Evolutionary conservation across 176 grass and related monocot species (phyloP), one percentile per base, ranked within the genome.

Genomic region (Saccharum spontaneum): DNA sequence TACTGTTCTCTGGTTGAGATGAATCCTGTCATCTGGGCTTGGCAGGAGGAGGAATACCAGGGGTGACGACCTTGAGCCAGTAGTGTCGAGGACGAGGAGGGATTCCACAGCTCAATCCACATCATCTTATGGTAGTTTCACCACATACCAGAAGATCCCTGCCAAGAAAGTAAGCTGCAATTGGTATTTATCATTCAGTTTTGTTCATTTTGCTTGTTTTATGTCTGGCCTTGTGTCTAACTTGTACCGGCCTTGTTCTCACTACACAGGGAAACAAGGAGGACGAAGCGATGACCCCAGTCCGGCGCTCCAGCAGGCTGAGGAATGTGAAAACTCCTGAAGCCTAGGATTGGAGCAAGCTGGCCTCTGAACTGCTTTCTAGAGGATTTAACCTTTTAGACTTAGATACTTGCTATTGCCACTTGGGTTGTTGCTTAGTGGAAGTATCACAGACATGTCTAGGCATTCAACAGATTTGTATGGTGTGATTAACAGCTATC

Each of bases 221-320:
- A 5, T 74, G 8, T 18, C 26, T 50, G 46, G 4, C 22, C 28
- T 76, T 30, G 12, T 23, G 5, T 43, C 71, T 82, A 81, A 39
- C n/a, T 39, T 24, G 8, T 22, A 37, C 17, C 77, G 12, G 64
- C 65, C 28, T 71, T 49, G 55, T 61, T 79, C 7, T n/a, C 67
- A 50, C 48, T 39, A 20, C 71, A 17, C 76, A 95, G 97, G 87
- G 31, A 63, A 83, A 66, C 46, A 90, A 75, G 78, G 92, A 97
- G 22, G 93, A 88, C 38, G 97, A 98, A 20, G 97, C 72, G 2
- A 89, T 98, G 81, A 98, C 93, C 46, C 91, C 97, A 10, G 91
- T 98, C 17, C 65, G 97, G 1, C 88, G 97, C 64, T 98, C 97
- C 11, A 95, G 91, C 82, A 93, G 95, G 82, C 50, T 94, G 50